A percentile compares a stretch with the other conserved stretches of the same genome.
phyloP scores from a whole-genome alignment of 257 asterid species.

The Capsicum chinense region DNA sequence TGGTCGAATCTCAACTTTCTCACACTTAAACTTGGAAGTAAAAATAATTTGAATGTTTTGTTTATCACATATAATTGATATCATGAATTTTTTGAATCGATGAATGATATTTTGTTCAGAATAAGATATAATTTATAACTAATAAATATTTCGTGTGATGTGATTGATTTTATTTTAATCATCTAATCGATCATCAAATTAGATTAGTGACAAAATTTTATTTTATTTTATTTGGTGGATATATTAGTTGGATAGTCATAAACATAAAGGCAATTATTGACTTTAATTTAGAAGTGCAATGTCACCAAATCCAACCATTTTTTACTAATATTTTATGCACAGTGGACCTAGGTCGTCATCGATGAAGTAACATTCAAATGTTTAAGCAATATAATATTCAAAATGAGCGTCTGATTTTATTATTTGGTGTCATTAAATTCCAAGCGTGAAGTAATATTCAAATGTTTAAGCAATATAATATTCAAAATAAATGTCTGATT shows the following conservation, averaged over 20 bases:
- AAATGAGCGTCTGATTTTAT: not conserved
- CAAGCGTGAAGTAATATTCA: not conserved
- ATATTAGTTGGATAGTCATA: too few species aligned
- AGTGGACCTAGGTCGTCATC: too few species aligned
- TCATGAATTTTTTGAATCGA: too few species aligned
- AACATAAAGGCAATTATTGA: too few species aligned
- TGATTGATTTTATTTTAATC: not conserved
- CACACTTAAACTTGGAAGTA: too few species aligned
- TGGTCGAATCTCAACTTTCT: too few species aligned
- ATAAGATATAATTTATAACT: not conserved
- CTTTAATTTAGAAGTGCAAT: not conserved
- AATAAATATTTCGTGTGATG: not conserved
- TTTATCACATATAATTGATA: too few species aligned
- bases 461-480: not conserved
- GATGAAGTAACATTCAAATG: not conserved
- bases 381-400: not conserved
- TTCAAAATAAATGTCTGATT: not conserved
- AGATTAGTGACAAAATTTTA: too few species aligned
- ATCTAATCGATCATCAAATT: not conserved
- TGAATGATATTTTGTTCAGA: not conserved
- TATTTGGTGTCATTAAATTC: not conserved
- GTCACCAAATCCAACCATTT: not conserved
- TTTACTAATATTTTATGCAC: too few species aligned
- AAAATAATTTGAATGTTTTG: too few species aligned
- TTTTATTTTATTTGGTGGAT: too few species aligned